Evolutionary conservation across 805 yeast genomes (phyloP).

Genomic region (Candida jianshihensis): DNA sequence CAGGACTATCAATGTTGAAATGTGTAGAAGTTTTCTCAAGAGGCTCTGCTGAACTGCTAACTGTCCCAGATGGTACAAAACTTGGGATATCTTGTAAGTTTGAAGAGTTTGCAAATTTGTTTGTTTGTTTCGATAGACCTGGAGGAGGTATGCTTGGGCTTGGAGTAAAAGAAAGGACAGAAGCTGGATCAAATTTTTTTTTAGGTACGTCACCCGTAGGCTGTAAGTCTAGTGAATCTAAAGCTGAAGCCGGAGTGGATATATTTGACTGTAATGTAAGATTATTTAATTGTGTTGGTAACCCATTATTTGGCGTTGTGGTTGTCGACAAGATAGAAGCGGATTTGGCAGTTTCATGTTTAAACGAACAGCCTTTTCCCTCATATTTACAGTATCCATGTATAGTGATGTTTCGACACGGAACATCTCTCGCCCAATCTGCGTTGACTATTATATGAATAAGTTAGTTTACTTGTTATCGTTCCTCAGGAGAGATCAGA

Average conservation of each 20-base stretch:
- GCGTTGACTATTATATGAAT: conserved; percentile 11
- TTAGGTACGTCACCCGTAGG: conserved; percentile 18
- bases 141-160: conserved; percentile 1
- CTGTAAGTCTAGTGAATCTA: background rate
- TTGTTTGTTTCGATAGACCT: conserved; percentile 7
- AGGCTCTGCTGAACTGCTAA: background rate
- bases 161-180: conserved; percentile 51
- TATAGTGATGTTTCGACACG: conserved; percentile 75
- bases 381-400: conserved; percentile 87
- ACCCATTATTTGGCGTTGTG: conserved; percentile 1
- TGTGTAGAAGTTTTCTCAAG: conserved; percentile 10
- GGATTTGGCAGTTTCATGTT: conserved; percentile 43
- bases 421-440: conserved; percentile 63
- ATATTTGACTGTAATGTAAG: background rate
- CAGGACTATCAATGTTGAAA: conserved; percentile 23
- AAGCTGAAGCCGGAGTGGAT: background rate
- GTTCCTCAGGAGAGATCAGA: conserved; percentile 1
- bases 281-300: background rate
- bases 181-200: conserved; percentile 46
- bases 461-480: background rate
- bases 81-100: conserved; percentile 29
- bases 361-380: conserved; percentile 80
- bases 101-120: conserved; percentile 29
- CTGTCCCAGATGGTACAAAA: conserved; percentile 19
- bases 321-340: conserved; percentile 5